Conservation (phyloP, 73 alveolate species). For the Paramecium tetraurelia region DNA sequence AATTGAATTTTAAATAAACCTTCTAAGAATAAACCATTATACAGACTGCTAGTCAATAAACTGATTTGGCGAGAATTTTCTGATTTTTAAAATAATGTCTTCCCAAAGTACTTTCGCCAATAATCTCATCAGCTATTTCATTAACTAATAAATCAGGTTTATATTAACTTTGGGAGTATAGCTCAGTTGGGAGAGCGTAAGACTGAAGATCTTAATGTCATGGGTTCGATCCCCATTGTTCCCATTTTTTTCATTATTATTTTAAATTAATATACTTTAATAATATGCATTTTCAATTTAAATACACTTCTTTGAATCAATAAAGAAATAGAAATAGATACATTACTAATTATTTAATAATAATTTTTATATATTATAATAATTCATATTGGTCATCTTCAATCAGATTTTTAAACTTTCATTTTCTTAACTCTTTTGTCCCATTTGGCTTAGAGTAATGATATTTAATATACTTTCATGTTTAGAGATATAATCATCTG, state of each 20-base stretch:
- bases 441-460: not conserved
- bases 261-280: not conserved
- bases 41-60: not conserved
- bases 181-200: slow-evolving; percentile 73
- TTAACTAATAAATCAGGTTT: not conserved
- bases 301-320: not conserved
- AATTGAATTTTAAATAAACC: not conserved
- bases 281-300: not conserved
- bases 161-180: slow-evolving; percentile 53
- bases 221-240: slow-evolving; percentile 68
- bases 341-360: not conserved
- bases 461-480: not conserved
- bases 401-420: not conserved
- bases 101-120: not conserved
- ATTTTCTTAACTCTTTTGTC: not conserved
- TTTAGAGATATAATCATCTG: not conserved
- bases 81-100: not conserved
- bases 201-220: slow-evolving; percentile 68
- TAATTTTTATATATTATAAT: not conserved
- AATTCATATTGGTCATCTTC: not conserved
- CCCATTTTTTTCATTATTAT: not conserved
- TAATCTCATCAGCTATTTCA: not conserved
- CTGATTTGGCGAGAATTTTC: not conserved
- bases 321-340: too few relatives aligned
- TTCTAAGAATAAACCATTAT: not conserved